These are phyloP conservation scores for Artomyces pyxidatus DNA, from an alignment of 768 basidiomycete species.

Conservation along the genomic window DNA sequence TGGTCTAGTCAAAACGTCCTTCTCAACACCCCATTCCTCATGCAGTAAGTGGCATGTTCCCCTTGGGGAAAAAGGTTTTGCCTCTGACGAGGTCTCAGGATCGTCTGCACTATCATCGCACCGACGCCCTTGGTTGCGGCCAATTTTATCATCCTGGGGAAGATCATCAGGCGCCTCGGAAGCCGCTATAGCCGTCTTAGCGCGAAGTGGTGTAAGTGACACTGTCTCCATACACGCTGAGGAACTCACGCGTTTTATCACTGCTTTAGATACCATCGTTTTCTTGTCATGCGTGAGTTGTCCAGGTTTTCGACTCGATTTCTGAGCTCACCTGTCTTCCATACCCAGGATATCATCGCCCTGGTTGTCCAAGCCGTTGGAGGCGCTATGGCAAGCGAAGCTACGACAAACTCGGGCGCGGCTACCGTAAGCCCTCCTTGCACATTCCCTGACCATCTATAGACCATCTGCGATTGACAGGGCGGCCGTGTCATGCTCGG, in stretches of 20 bases:
- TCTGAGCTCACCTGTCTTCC: not conserved
- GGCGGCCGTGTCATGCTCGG: constrained; percentile 10
- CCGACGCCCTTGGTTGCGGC: constrained; percentile 16
- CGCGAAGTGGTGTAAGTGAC: constrained; percentile 5
- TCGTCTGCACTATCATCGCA: constrained; percentile 23
- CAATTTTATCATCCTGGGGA: constrained; percentile 16
- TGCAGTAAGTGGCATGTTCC: constrained; percentile 25
- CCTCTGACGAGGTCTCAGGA: constrained; percentile 12
- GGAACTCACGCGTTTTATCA: not conserved
- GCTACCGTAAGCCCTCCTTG: not conserved
- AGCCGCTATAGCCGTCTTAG: constrained; percentile 17
- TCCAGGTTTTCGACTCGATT: not conserved
- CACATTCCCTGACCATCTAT: too few relatives aligned
- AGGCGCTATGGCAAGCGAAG: constrained; percentile 5
- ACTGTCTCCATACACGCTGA: not conserved
- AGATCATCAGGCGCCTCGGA: constrained; percentile 12
- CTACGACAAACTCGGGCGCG: not conserved
- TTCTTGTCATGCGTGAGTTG: constrained; percentile 11
- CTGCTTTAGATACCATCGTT: constrained; percentile 4
- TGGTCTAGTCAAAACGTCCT: constrained; percentile 25
- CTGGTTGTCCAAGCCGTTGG: constrained; percentile 9
- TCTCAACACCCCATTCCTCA: constrained; percentile 27
- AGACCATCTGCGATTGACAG: not conserved
- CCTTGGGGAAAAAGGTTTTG: not conserved
- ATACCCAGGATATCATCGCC: constrained; percentile 10